Evolutionary conservation across 768 basidiomycete genomes (phyloP), one percentile per base, ranked within the genome.

Genomic region (Trametes gibbosa): DNA sequence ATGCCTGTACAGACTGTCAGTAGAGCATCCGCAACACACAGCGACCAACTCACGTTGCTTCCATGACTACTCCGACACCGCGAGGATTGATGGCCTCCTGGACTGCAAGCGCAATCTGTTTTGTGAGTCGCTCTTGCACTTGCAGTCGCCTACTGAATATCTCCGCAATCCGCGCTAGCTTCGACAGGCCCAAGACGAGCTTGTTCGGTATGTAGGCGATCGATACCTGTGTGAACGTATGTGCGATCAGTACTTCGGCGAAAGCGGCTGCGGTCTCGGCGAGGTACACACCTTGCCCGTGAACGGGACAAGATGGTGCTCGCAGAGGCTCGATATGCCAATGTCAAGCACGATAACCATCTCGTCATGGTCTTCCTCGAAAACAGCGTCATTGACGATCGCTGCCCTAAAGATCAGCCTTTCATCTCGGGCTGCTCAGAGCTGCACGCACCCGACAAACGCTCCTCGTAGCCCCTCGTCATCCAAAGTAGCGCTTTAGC

Each of bases 331-430:
- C 47, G 93, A 97, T 59, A 99, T 87, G 71, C 97, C 92, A 67
- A 99, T 98, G 71, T 99, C 95, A 59, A 91, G 85, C 56, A 99
- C 96, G 59, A 99, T 84, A 40, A 99, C 97, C 94, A 99, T 96
- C 75, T 99, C 97, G 68, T 98, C 97, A 77, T 99, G 97, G 74
- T 99, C 94, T 74, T 99, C 97, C 43, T 93, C 89, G 71, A 99
- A 99, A 37, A 99, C 85, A 58, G 97, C 97, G 79, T 96, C 92
- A 75, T 98, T 98, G 63, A 98, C 97, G 68, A 98, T 95, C 72
- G 98, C 97, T 94, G 27, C 70, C 17, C 24, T 1, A 29, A 35
- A 9, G 53, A 51, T 50, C 35, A 35, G 24, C 17, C n/a, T 32
- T 47, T n/a, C 43, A 35, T 27, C 21, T n/a, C 21, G 34, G 24